Percentiles rank a stretch among this genome's conserved stretches.
Evolutionary conservation across 1,139 yeast species (phyloP).

Genomic region (Entelexis paramagnoliae): DNA sequence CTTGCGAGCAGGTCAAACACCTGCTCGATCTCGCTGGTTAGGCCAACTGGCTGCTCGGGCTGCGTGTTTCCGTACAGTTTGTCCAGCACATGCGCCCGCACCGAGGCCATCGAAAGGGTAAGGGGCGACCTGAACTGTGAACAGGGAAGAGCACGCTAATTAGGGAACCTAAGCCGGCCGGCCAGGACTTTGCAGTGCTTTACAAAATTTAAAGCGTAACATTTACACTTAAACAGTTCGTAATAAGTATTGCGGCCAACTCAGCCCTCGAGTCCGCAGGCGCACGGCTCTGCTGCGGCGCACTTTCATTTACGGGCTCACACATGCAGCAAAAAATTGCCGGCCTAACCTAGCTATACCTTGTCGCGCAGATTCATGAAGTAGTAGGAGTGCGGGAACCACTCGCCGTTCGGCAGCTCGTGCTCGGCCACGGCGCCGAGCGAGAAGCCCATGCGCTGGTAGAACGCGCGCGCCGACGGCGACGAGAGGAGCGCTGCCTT

Average conservation of each 20-base stretch:
- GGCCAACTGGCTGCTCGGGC: constrained; percentile 26
- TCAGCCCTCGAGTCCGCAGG: too few relatives aligned
- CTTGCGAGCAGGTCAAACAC: constrained; percentile 50
- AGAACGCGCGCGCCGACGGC: constrained; percentile 15
- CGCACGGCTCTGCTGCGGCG: too few relatives aligned
- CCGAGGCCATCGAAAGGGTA: constrained; percentile 9
- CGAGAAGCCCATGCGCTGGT: constrained; percentile 8
- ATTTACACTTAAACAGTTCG: too few relatives aligned
- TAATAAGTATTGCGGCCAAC: too few relatives aligned
- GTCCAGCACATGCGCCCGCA: constrained; percentile 22
- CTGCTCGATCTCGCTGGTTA: constrained; percentile 33
- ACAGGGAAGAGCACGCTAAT: too few relatives aligned
- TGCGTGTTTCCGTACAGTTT: constrained; percentile 25
- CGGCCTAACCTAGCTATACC: too few relatives aligned
- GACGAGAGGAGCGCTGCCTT: constrained; percentile 8
- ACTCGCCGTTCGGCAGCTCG: constrained; percentile 7
- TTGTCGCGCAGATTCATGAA: constrained; percentile 7
- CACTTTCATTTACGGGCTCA: too few relatives aligned
- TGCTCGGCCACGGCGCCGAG: constrained; percentile 5
- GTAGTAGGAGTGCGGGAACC: constrained; percentile 6
- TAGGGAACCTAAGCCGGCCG: too few relatives aligned
- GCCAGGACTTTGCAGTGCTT: too few relatives aligned
- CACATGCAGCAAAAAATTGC: too few relatives aligned
- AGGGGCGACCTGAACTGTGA: neutral
- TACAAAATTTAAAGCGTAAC: too few relatives aligned